A percentile compares a stretch with the other conserved stretches of the same genome.
Conservation (phyloP, 2,329 filamentous ascomycete genomes). For the Lecanicillium sp. region DNA sequence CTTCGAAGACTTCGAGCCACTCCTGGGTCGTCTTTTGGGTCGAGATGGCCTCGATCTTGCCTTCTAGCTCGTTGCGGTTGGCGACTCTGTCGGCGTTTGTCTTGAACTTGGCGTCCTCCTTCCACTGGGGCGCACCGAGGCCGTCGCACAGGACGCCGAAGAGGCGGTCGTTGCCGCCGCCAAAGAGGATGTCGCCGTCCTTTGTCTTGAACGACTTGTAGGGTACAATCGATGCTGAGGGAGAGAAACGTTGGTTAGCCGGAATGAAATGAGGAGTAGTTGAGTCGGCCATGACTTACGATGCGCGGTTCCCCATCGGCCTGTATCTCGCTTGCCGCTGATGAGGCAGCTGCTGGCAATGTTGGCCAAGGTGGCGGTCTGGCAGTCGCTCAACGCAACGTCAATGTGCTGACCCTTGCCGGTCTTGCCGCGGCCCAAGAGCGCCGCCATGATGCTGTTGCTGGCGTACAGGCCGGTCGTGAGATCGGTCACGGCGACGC, state of each 20-base stretch:
- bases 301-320: constrained; percentile 94
- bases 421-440: constrained; percentile 67
- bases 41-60: constrained; percentile 69
- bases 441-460: constrained; percentile 90
- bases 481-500: constrained; percentile 91
- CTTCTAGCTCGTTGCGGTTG: constrained; percentile 70
- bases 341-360: constrained; percentile 89
- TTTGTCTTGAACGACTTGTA: constrained; percentile 77
- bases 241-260: not conserved
- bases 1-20: constrained; percentile 82
- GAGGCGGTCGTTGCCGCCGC: constrained; percentile 64
- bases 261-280: constrained; percentile 3
- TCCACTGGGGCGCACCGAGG: constrained; percentile 52
- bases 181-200: constrained; percentile 63
- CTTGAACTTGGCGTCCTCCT: constrained; percentile 48
- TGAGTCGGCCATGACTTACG: constrained; percentile 46
- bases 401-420: constrained; percentile 89
- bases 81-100: constrained; percentile 57
- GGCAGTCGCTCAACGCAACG: constrained; percentile 84
- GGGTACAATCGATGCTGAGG: constrained; percentile 83
- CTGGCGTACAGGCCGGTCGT: constrained; percentile 93
- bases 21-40: constrained; percentile 72
- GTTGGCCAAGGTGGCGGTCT: constrained; percentile 90
- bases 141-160: constrained; percentile 58
- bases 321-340: constrained; percentile 78